phyloP scores from a whole-genome alignment of 805 yeast species.

The Candida cerambycidarum region DNA sequence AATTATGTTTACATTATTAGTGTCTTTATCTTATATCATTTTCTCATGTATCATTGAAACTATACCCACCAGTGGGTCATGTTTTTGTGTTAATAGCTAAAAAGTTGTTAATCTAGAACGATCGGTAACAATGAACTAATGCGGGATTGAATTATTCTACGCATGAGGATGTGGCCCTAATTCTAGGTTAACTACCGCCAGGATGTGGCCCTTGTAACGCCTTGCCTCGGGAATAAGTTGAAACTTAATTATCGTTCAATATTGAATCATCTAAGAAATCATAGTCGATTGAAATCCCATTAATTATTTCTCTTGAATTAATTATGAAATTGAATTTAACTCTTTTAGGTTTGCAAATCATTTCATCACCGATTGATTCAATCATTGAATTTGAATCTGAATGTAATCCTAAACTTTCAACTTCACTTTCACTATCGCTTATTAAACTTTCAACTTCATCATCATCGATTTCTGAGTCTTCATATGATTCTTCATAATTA shows the following conservation, averaged over 20 bases:
- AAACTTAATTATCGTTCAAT: conserved; percentile 1
- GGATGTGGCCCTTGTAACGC: too few relatives aligned
- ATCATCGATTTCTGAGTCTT: neutral
- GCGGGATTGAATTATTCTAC: too few relatives aligned
- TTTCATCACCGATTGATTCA: neutral
- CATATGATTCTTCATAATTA: neutral
- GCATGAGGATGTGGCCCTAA: too few relatives aligned
- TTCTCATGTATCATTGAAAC: neutral
- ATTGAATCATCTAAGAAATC: conserved; percentile 37
- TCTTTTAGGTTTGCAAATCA: conserved; percentile 17
- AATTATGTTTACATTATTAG: neutral
- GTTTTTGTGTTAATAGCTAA: too few relatives aligned
- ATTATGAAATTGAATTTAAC: conserved; percentile 45
- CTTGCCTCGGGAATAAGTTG: too few relatives aligned
- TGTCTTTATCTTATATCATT: neutral
- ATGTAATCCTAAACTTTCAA: conserved; percentile 3
- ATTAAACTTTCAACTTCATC: conserved; percentile 1
- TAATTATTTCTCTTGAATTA: conserved; percentile 46
- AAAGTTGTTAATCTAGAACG: too few relatives aligned
- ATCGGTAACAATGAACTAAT: too few relatives aligned
- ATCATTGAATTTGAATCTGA: conserved; percentile 10
- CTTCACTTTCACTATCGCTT: conserved; percentile 9
- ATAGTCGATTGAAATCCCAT: conserved; percentile 44
- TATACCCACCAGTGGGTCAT: neutral
- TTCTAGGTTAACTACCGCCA: too few relatives aligned